These are phyloP conservation scores for Lanmaoa pseudosensibilis DNA, from an alignment of 768 basidiomycete genomes.

Conservation along the genomic window DNA sequence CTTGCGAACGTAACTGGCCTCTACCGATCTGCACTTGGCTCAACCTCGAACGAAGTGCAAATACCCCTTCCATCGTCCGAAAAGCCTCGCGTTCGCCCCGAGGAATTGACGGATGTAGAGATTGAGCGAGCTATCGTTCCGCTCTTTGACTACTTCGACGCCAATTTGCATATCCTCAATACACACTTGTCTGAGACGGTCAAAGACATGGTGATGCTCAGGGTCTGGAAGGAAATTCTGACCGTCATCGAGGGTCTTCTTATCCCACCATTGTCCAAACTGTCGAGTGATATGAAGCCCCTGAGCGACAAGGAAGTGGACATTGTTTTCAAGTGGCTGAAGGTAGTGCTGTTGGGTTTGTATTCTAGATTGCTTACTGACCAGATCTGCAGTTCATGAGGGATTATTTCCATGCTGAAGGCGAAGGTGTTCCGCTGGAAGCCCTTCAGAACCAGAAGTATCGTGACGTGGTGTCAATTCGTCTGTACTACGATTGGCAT, in stretches of 20 bases:
- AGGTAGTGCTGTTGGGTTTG: conserved; percentile 46
- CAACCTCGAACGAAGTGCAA: conserved; percentile 67
- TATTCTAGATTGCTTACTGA: background rate
- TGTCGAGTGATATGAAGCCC: conserved; percentile 86
- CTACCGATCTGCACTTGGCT: conserved; percentile 75
- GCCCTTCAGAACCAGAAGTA: conserved; percentile 92
- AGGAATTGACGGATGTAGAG: conserved; percentile 87
- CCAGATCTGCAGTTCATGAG: conserved; percentile 67
- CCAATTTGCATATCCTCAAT: conserved; percentile 88
- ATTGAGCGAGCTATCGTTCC: conserved; percentile 91
- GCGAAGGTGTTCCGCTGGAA: conserved; percentile 87
- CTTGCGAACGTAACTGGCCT: conserved; percentile 79
- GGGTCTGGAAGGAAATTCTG: conserved; percentile 96
- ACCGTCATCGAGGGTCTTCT: conserved; percentile 82
- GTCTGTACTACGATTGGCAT: conserved; percentile 95
- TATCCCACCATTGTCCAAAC: conserved; percentile 86
- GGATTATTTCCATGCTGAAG: conserved; percentile 93
- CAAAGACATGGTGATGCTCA: conserved; percentile 88
- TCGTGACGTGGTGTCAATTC: conserved; percentile 84
- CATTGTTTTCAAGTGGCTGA: conserved; percentile 98
- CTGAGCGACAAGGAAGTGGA: conserved; percentile 95
- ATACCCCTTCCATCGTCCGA: conserved; percentile 73
- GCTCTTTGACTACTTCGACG: conserved; percentile 95
- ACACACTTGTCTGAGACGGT: conserved; percentile 81
- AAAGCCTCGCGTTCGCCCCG: conserved; percentile 74